A percentile compares a stretch with the other conserved stretches of the same genome.
Evolutionary conservation across 1,284 basidiomycete species (phyloP).

Genomic region (Marasmius tenuissimus): DNA sequence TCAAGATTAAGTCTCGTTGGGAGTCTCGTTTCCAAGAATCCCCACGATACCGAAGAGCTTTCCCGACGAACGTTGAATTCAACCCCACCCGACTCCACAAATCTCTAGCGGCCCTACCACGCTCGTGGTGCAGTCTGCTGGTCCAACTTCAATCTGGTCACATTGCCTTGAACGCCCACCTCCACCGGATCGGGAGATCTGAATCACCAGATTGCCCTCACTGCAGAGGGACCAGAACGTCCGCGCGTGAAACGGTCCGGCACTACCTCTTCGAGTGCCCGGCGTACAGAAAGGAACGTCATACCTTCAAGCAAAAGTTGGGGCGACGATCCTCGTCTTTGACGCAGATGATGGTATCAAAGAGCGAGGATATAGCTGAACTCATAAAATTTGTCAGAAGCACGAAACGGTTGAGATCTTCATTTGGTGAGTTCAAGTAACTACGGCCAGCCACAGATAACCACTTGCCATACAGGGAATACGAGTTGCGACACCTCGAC

Average conservation of each 20-base stretch:
- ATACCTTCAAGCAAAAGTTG: neutral
- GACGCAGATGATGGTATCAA: neutral
- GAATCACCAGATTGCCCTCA: neutral
- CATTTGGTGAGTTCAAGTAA: constrained; percentile 1
- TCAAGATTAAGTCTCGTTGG: neutral
- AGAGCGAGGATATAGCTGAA: neutral
- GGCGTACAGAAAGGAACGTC: neutral
- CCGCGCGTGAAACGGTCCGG: neutral
- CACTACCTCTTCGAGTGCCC: neutral
- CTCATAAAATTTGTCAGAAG: neutral
- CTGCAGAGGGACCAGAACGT: neutral
- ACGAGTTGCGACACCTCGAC: too few species aligned
- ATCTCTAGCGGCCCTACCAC: neutral
- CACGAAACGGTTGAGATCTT: neutral
- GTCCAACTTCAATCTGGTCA: neutral
- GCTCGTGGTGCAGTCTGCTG: neutral
- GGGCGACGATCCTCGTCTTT: neutral
- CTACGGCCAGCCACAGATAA: too few species aligned
- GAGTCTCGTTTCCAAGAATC: neutral
- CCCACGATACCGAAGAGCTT: neutral
- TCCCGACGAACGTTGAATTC: neutral
- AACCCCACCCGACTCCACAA: neutral
- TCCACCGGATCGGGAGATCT: neutral
- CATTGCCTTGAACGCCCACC: neutral
- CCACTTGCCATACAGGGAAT: too few species aligned